Base-by-base conservation (phyloP, 2,329 filamentous ascomycete genomes). In the Fusarium sacchari region DNA sequence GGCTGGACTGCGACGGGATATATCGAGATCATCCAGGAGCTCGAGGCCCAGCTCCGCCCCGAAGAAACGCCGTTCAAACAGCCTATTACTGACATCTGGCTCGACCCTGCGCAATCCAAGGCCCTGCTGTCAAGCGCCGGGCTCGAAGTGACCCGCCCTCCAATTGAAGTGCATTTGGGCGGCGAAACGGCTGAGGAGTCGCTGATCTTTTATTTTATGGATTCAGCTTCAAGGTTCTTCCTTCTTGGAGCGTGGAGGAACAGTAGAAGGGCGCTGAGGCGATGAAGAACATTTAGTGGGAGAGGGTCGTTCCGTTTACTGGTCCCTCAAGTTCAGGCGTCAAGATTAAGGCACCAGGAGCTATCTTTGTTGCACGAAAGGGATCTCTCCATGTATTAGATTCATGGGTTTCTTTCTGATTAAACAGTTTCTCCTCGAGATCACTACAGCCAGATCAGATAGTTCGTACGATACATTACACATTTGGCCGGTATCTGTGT, bases 1-100 rank as follows among this genome's bases (percentile, higher is more conserved):
- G 26, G 44, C 2, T 47, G 44, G 20, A 47, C 26, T 0, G 3
- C 6, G 6, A 30, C 30, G 44, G 20, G 9, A 3, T 26, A 47
- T 15, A 30, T 47, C 20, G 17, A 30, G 44, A 47, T 47, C 0
- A 30, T 47, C 2, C 26, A 47, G 9, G 26, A 22, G 20, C 13
- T 47, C 2, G 20, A 47, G 20, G 26, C 44, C 13, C 26, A 47
- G 26, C 28, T 47, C 14, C 26, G 13, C 4, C 20, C 26, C 0
- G 9, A 30, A 1, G 44, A 30, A 3, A 12, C 26, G 14, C 26
- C 26, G 3, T 47, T 30, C 20, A 47, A 30, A 1, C 14, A 26
- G 2, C 44, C 44, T 7, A 14, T 47, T 0, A 0, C 7, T 0
- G 44, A 30, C 0, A 30, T 22, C 2, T 47, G 20, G 44, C 44